A percentile compares a stretch with the other conserved stretches of the same genome.
Evolutionary conservation across 2,329 filamentous ascomycete species (phyloP).

Genomic region (Alternaria sp.): DNA sequence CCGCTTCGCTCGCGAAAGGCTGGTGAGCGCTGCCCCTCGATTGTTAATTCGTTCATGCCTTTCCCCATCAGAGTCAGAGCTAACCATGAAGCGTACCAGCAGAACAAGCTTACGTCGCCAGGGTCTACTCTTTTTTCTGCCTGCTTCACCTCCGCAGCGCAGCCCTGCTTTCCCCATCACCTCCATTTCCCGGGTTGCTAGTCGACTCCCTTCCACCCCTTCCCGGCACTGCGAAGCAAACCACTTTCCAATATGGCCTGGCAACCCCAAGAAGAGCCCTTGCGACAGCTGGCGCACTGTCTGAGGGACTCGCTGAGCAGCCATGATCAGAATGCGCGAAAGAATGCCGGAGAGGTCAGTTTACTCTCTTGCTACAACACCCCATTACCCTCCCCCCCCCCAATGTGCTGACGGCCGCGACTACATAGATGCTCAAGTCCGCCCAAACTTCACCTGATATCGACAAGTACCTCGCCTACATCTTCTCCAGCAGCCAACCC

Average conservation of each 20-base stretch:
- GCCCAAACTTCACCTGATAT: slow-evolving; percentile 90
- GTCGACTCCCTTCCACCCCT: slow-evolving; percentile 18
- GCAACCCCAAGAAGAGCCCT: slow-evolving; percentile 86
- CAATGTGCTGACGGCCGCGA: slow-evolving; percentile 37
- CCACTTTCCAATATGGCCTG: slow-evolving; percentile 73
- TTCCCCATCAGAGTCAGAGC: slow-evolving; percentile 39
- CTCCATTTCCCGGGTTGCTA: slow-evolving; percentile 13
- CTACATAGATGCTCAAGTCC: slow-evolving; percentile 83
- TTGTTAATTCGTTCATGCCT: slow-evolving; percentile 33
- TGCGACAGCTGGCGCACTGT: slow-evolving; percentile 87
- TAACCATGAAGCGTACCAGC: slow-evolving; percentile 45
- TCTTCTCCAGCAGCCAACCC: slow-evolving; percentile 76
- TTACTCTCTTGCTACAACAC: slow-evolving; percentile 18
- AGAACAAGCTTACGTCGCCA: slow-evolving; percentile 44
- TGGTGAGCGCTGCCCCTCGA: slow-evolving; percentile 39
- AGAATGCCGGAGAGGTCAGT: slow-evolving; percentile 86
- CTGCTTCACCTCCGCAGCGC: slow-evolving; percentile 22
- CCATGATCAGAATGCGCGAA: slow-evolving; percentile 79
- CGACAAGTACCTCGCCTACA: slow-evolving; percentile 94
- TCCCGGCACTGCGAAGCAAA: slow-evolving; percentile 27
- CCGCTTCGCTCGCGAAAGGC: slow-evolving; percentile 33
- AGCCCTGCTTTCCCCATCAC: slow-evolving; percentile 13
- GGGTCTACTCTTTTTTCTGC: slow-evolving; percentile 23
- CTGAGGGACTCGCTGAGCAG: slow-evolving; percentile 92
- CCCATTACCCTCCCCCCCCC: slow-evolving; percentile 7